phyloP scores from a whole-genome alignment of 2,329 filamentous ascomycete genomes.

The Dactylellina drechsleri region DNA sequence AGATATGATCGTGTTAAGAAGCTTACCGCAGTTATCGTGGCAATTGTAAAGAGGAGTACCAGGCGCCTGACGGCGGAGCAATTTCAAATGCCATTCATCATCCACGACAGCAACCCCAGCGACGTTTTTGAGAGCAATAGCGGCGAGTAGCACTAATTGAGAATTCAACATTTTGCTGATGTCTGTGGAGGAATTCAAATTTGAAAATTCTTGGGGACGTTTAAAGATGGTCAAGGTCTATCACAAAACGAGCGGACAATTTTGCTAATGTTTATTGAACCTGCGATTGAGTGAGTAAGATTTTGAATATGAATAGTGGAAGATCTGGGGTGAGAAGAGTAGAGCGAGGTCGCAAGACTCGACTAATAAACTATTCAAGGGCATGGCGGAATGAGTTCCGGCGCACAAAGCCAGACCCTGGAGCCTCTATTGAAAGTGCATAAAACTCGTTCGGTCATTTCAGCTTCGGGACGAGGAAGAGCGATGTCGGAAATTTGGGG shows the following conservation, averaged over 20 bases:
- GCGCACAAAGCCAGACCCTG: conserved; percentile 25
- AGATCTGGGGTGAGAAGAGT: conserved; percentile 18
- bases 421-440: conserved; percentile 30
- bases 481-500: conserved; percentile 52
- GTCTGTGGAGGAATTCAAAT: background rate
- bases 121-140: conserved; percentile 42
- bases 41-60: conserved; percentile 65
- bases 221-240: conserved; percentile 25
- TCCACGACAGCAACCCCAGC: conserved; percentile 39
- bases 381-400: conserved; percentile 8
- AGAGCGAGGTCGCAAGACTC: conserved; percentile 35
- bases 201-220: conserved; percentile 22
- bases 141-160: conserved; percentile 46
- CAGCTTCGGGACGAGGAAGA: conserved; percentile 33
- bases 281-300: conserved; percentile 34
- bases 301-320: conserved; percentile 20
- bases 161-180: conserved; percentile 36
- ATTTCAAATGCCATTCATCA: conserved; percentile 53
- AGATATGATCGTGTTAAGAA: conserved; percentile 12
- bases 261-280: conserved; percentile 5
- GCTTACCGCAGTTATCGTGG: conserved; percentile 67
- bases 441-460: background rate
- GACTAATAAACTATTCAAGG: conserved; percentile 42
- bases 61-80: conserved; percentile 65
- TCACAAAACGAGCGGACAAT: conserved; percentile 49